Base-by-base conservation (phyloP, 768 basidiomycete species). In the Pulveroboletus sp. region DNA sequence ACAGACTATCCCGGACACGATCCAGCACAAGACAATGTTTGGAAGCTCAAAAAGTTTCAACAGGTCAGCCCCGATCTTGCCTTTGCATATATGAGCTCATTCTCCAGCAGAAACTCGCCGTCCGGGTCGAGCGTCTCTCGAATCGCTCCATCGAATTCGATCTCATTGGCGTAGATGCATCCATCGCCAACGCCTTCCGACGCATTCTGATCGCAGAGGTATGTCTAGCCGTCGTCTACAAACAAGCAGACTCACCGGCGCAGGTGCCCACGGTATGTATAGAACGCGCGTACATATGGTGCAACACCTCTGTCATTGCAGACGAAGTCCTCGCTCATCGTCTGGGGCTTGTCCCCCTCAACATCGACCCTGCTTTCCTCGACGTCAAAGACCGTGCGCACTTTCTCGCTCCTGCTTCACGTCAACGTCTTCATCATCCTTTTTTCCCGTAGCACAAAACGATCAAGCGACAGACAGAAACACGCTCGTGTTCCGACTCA, bases 171-270 rank as follows among this genome's bases (percentile, higher is more conserved):
- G 87, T 97, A 24, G 95, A 99, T 65, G 90, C 97, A 1, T 90
- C 92, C 14, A 89, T 99, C 50, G 94, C 97, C 25, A 98, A 99
- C 67, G 93, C 95, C 0, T 81, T 95, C 55, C 78, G 97, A 23
- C 77, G 97, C 48, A 92, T 97, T 46, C 76, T 97, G 64, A 89
- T 98, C 40, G 88, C 95, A 10, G 97, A 99, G 79, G 94, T 93
- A 49, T 45, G 80, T 67, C 44, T 32, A 13, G 17, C 5, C 14
- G 9, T 35, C 32, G 20, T 16, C 33, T 45, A 25, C 10, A 51
- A 21, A 32, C 27, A 38, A 40, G 27, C 45, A 2, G 36, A 31
- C 31, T 49, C 47, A 51, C 44, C 2, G 14, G 16, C 32, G 19
- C 59, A 94, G 93, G 89, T 97, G 0, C 97, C 95, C 0, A 88